Conservation (phyloP, 768 basidiomycete species). For the Kwoniella mangroviensis region DNA sequence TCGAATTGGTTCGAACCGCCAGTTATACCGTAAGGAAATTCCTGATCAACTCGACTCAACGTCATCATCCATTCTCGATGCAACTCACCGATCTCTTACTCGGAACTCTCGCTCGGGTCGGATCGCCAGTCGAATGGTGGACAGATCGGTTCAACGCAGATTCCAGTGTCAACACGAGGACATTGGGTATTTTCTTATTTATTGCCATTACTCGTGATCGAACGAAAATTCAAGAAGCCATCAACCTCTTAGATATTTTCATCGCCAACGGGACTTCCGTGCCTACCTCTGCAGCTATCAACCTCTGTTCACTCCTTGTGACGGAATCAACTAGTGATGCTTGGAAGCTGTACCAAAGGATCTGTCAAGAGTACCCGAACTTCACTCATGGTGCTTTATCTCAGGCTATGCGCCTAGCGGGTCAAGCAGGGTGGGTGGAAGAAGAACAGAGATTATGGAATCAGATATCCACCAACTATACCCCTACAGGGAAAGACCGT, state of each 20-base stretch:
- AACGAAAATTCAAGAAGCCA: slow-evolving; percentile 2
- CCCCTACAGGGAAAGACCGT: slow-evolving; percentile 15
- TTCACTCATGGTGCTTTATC: slow-evolving; percentile 18
- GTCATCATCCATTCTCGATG: not conserved
- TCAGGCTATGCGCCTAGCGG: slow-evolving; percentile 19
- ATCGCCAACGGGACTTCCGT: slow-evolving; percentile 5
- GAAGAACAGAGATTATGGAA: slow-evolving; percentile 22
- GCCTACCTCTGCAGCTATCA: slow-evolving; percentile 9
- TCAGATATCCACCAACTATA: slow-evolving; percentile 12
- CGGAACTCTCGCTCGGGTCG: slow-evolving; percentile 6
- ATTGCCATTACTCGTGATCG: slow-evolving; percentile 17
- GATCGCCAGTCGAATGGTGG: slow-evolving; percentile 19
- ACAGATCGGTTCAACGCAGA: slow-evolving; percentile 4
- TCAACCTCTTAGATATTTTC: slow-evolving; percentile 21
- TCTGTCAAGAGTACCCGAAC: not conserved
- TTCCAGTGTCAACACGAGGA: not conserved
- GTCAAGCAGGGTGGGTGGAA: slow-evolving; percentile 10
- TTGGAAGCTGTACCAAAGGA: slow-evolving; percentile 15
- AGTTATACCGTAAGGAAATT: slow-evolving; percentile 2
- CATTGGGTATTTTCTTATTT: slow-evolving; percentile 21
- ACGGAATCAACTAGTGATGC: slow-evolving; percentile 7
- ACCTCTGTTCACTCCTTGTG: slow-evolving; percentile 6
- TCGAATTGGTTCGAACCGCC: slow-evolving; percentile 16
- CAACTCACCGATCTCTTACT: slow-evolving; percentile 8
- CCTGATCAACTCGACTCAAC: slow-evolving; percentile 6